These are phyloP conservation scores for Naematelia encephala DNA, from an alignment of 768 basidiomycete species.

Conservation along the genomic window DNA sequence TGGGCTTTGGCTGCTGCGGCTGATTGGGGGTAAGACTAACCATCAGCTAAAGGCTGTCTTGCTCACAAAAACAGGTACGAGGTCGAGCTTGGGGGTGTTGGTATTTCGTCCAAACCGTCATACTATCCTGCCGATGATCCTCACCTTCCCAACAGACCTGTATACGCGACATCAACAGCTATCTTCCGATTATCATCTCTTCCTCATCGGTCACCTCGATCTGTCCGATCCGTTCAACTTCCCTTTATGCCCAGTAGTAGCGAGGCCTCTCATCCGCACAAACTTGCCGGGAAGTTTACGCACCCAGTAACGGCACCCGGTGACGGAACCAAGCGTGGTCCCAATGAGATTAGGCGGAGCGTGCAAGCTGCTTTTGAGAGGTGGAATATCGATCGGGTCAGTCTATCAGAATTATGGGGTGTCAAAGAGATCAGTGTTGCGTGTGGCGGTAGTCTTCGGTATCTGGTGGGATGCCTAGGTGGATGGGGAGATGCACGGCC, in stretches of 20 bases:
- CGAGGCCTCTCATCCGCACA: constrained; percentile 41
- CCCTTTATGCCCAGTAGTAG: constrained; percentile 46
- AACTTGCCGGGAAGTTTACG: constrained; percentile 25
- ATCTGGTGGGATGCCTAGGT: constrained; percentile 37
- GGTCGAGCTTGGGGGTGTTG: constrained; percentile 45
- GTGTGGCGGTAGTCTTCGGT: constrained; percentile 42
- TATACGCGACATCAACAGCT: constrained; percentile 49
- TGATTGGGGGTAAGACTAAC: constrained; percentile 39
- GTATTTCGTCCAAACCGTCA: constrained; percentile 41
- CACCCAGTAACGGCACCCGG: constrained; percentile 23
- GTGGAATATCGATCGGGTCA: constrained; percentile 40
- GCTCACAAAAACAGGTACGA: constrained; percentile 30
- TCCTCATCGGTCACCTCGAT: constrained; percentile 45
- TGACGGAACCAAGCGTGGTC: constrained; percentile 12
- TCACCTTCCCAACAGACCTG: constrained; percentile 31
- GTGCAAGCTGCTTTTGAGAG: constrained; percentile 25
- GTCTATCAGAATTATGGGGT: constrained; percentile 43
- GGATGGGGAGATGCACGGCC: constrained; percentile 44
- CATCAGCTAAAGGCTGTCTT: not conserved
- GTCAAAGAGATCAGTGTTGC: constrained; percentile 24
- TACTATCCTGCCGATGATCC: constrained; percentile 36
- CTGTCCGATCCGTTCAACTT: constrained; percentile 40
- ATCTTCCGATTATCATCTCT: constrained; percentile 44
- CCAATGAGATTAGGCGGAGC: constrained; percentile 20
- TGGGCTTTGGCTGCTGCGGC: constrained; percentile 41